Percentiles rank a stretch among this genome's conserved stretches.
These are phyloP conservation scores for Talaromyces amestolkiae DNA, from an alignment of 2,329 filamentous ascomycete species.

Conservation along the genomic window DNA sequence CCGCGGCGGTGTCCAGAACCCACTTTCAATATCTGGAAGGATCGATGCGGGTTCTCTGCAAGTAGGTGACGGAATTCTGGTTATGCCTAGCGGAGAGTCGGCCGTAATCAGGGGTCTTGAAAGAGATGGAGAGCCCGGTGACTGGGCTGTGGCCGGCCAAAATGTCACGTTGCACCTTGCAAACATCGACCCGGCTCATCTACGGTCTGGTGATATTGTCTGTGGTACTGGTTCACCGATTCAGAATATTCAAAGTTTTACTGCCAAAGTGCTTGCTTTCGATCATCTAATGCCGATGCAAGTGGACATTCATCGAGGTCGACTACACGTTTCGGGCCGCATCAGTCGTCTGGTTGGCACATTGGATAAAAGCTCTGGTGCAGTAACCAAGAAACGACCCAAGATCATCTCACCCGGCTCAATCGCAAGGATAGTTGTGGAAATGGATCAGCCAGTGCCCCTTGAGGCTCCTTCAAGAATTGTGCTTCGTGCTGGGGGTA, in stretches of 20 bases:
- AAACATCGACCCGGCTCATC: constrained; percentile 79
- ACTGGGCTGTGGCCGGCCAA: constrained; percentile 92
- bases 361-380: constrained; percentile 75
- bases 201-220: constrained; percentile 82
- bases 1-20: constrained; percentile 72
- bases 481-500: constrained; percentile 74
- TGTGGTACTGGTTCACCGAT: constrained; percentile 69
- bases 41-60: constrained; percentile 83
- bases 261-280: constrained; percentile 81
- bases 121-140: constrained; percentile 67
- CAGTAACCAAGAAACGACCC: constrained; percentile 76
- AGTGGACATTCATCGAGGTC: constrained; percentile 83
- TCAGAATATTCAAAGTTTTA: constrained; percentile 68
- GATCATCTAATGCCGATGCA: constrained; percentile 85
- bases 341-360: constrained; percentile 70
- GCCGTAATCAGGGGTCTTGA: constrained; percentile 80
- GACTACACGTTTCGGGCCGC: constrained; percentile 73
- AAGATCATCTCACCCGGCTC: constrained; percentile 76
- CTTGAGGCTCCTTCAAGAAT: constrained; percentile 77
- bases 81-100: constrained; percentile 77
- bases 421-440: constrained; percentile 74
- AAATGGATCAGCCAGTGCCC: constrained; percentile 70
- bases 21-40: constrained; percentile 80
- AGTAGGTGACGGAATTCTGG: constrained; percentile 73
- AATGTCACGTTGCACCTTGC: constrained; percentile 80